Base-by-base conservation (phyloP, 139 green algal genomes). In the Chlorella ohadii region DNA sequence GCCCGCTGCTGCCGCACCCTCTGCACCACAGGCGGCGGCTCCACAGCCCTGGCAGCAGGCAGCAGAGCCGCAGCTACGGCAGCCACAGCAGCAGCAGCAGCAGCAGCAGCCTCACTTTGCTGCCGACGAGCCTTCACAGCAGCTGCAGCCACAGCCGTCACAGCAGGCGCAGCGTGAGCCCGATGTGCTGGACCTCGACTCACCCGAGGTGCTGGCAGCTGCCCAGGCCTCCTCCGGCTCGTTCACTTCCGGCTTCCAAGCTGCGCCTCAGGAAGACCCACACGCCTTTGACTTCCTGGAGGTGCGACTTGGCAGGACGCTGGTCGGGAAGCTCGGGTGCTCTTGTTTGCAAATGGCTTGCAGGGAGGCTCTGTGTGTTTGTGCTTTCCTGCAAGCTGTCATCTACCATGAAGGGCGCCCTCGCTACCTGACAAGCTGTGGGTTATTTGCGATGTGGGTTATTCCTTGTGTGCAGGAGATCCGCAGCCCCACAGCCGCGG, bases 381-480 rank as follows among this genome's bases (percentile, higher is more conserved):
- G n/a, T n/a, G n/a, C n/a, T n/a, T n/a, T n/a, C n/a, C n/a, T n/a
- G n/a, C n/a, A n/a, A n/a, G n/a, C n/a, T n/a, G n/a, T n/a, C n/a
- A n/a, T n/a, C n/a, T n/a, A n/a, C n/a, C n/a, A n/a, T n/a, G n/a
- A n/a, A n/a, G n/a, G n/a, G n/a, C n/a, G n/a, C n/a, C n/a, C n/a
- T n/a, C n/a, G n/a, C n/a, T n/a, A n/a, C n/a, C n/a, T n/a, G n/a
- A n/a, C n/a, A n/a, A n/a, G n/a, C n/a, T n/a, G n/a, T n/a, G n/a
- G n/a, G n/a, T n/a, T n/a, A n/a, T n/a, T n/a, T n/a, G n/a, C n/a
- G n/a, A n/a, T n/a, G n/a, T n/a, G n/a, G n/a, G n/a, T n/a, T n/a
- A n/a, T n/a, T n/a, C n/a, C n/a, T n/a, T n/a, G n/a, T n/a, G 6
- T 59, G 70, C 70, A 77, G 70, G 70, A 56, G 11, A 28, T 77